Conservation (phyloP, 345 rosid species). For the Melastoma malabathricum region DNA sequence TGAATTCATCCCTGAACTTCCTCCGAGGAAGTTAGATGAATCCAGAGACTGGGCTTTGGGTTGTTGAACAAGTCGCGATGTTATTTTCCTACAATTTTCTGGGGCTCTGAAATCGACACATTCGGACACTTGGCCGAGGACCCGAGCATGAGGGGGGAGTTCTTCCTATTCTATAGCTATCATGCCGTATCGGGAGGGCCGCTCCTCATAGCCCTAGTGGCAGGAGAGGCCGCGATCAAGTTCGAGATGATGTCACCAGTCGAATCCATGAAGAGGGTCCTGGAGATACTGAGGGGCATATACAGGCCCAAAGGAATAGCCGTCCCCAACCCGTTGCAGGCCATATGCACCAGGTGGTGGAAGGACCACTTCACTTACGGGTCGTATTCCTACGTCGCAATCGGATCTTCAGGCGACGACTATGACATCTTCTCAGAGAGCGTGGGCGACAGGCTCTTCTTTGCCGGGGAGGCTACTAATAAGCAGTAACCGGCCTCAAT, state of each 20-base stretch:
- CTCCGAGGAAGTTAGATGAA: slow-evolving; percentile 63
- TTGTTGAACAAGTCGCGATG: slow-evolving; percentile 84
- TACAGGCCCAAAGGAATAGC: slow-evolving; percentile 83
- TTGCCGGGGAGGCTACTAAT: slow-evolving; percentile 96
- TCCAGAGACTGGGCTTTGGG: slow-evolving; percentile 73
- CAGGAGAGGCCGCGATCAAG: slow-evolving; percentile 73
- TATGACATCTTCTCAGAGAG: slow-evolving; percentile 85
- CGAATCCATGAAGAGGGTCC: slow-evolving; percentile 67
- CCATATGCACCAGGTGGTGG: slow-evolving; percentile 90
- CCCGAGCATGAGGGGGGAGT: slow-evolving; percentile 67
- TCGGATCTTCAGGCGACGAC: slow-evolving; percentile 95
- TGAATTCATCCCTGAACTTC: slow-evolving; percentile 80
- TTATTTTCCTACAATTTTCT: slow-evolving; percentile 75
- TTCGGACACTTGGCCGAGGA: slow-evolving; percentile 86
- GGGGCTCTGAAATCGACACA: slow-evolving; percentile 90
- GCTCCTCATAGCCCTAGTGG: slow-evolving; percentile 85
- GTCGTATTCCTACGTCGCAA: slow-evolving; percentile 80
- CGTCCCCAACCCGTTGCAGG: slow-evolving; percentile 93
- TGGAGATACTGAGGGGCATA: slow-evolving; percentile 63
- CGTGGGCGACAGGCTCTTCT: slow-evolving; percentile 87
- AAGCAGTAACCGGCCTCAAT: slow-evolving; percentile 93
- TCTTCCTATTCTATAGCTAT: slow-evolving; percentile 87
- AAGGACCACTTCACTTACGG: slow-evolving; percentile 71
- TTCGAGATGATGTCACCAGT: slow-evolving; percentile 79
- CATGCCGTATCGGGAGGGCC: slow-evolving; percentile 87